These are phyloP conservation scores for Pezizomycotina sp. DNA, from an alignment of 2,329 filamentous ascomycete species.

Conservation along the genomic window DNA sequence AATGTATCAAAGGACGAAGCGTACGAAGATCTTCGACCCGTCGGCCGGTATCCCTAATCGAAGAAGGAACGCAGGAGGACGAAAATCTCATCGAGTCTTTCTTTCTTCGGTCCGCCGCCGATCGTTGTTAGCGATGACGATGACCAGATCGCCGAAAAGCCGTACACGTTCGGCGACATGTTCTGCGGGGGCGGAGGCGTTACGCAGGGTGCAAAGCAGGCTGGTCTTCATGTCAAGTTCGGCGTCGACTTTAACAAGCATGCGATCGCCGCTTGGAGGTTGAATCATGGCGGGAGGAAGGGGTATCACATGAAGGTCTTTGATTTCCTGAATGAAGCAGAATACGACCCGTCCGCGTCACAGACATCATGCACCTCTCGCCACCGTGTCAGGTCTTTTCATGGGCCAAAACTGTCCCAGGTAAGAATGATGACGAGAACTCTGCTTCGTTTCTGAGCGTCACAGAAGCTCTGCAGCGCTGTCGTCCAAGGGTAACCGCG, in stretches of 20 bases:
- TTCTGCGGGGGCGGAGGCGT: constrained; percentile 61
- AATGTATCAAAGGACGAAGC: constrained; percentile 2
- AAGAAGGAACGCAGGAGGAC: not conserved
- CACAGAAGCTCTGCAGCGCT: constrained; percentile 39
- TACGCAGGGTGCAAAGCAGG: constrained; percentile 44
- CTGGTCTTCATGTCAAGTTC: constrained; percentile 44
- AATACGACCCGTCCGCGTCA: constrained; percentile 28
- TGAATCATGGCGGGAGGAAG: constrained; percentile 40
- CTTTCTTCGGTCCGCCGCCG: not conserved
- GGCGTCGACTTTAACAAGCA: constrained; percentile 46
- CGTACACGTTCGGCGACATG: constrained; percentile 51
- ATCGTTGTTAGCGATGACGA: not conserved
- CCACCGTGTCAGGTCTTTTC: constrained; percentile 68
- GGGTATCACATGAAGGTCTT: constrained; percentile 37
- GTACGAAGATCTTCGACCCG: not conserved
- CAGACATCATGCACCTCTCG: constrained; percentile 58
- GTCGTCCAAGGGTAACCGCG: constrained; percentile 53
- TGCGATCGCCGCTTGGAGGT: constrained; percentile 42
- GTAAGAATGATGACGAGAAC: constrained; percentile 49
- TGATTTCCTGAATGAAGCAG: constrained; percentile 33
- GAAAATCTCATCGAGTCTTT: not conserved
- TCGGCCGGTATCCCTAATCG: not conserved
- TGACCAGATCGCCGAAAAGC: not conserved
- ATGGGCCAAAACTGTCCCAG: constrained; percentile 46
- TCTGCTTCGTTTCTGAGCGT: constrained; percentile 39